Conservation (phyloP, 192 early-diverging fungal genomes). For the Endogone sp. region DNA sequence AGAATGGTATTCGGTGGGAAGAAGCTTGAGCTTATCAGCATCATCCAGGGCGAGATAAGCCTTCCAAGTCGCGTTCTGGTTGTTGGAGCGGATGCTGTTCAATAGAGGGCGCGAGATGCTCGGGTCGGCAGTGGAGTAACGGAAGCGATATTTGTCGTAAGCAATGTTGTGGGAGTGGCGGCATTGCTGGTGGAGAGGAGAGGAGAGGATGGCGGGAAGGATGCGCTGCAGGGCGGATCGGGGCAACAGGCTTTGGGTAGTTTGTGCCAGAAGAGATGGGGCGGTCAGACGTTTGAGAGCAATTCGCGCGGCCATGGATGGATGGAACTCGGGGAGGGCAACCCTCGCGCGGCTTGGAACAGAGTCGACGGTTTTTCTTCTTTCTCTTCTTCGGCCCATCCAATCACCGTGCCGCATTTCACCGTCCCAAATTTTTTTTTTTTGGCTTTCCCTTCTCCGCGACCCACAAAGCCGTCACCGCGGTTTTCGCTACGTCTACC, state of each 20-base stretch:
- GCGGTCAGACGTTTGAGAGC: too few species aligned
- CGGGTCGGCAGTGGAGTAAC: background rate
- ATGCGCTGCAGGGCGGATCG: too few species aligned
- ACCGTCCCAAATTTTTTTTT: background rate
- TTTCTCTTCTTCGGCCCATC: background rate
- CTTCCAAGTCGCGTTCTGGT: slow-evolving; percentile 28
- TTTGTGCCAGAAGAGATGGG: background rate
- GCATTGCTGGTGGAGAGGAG: too few species aligned
- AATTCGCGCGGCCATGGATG: background rate
- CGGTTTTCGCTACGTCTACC: background rate
- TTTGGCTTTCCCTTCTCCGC: background rate
- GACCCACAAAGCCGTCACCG: background rate
- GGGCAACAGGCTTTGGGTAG: background rate
- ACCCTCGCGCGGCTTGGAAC: too few species aligned
- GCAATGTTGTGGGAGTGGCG: too few species aligned
- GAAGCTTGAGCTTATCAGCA: slow-evolving; percentile 6
- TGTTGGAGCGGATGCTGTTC: slow-evolving; percentile 11
- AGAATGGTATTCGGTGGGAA: slow-evolving; percentile 24
- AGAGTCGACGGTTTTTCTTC: too few species aligned
- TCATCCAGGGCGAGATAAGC: slow-evolving; percentile 15
- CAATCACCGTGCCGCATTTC: background rate
- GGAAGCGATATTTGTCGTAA: background rate
- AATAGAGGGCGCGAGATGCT: slow-evolving; percentile 4
- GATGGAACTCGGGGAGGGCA: too few species aligned
- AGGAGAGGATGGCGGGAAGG: too few species aligned